Percentiles rank a stretch among this genome's conserved stretches.
These are phyloP conservation scores for Zangia roseola DNA, from an alignment of 768 basidiomycete genomes.

Conservation along the genomic window DNA sequence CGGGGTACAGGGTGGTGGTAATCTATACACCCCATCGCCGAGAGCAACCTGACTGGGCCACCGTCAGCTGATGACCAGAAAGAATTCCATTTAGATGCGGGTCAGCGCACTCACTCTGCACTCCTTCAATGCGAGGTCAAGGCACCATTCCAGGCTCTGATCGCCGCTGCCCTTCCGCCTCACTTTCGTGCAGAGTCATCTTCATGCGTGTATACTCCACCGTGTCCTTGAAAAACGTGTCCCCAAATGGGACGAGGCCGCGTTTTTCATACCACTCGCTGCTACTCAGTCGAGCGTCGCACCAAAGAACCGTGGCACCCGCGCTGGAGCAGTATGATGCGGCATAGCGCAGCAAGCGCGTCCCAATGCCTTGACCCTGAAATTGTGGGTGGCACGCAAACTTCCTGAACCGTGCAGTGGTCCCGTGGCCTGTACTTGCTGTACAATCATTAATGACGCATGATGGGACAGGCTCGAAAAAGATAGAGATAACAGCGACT, in stretches of 20 bases:
- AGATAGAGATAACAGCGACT: slow-evolving; percentile 57
- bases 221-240: slow-evolving; percentile 49
- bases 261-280: slow-evolving; percentile 52
- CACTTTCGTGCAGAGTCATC: slow-evolving; percentile 25
- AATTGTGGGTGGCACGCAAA: slow-evolving; percentile 54
- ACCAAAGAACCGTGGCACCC: slow-evolving; percentile 49
- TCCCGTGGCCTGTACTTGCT: slow-evolving; percentile 1
- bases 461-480: slow-evolving; percentile 41
- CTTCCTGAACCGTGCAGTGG: slow-evolving; percentile 52
- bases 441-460: slow-evolving; percentile 4
- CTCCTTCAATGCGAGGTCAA: background rate
- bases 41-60: slow-evolving; percentile 5
- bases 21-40: slow-evolving; percentile 4
- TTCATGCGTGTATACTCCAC: slow-evolving; percentile 60
- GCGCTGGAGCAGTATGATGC: slow-evolving; percentile 41
- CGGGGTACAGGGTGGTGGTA: slow-evolving; percentile 17
- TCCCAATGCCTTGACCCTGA: slow-evolving; percentile 55
- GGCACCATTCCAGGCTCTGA: background rate
- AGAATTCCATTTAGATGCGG: background rate
- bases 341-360: slow-evolving; percentile 41
- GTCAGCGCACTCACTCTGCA: slow-evolving; percentile 6
- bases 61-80: slow-evolving; percentile 8
- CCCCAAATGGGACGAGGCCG: slow-evolving; percentile 50
- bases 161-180: background rate
- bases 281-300: slow-evolving; percentile 51